phyloP scores from a whole-genome alignment of 2,329 filamentous ascomycete genomes.

The Lasiodiplodia theobromae region DNA sequence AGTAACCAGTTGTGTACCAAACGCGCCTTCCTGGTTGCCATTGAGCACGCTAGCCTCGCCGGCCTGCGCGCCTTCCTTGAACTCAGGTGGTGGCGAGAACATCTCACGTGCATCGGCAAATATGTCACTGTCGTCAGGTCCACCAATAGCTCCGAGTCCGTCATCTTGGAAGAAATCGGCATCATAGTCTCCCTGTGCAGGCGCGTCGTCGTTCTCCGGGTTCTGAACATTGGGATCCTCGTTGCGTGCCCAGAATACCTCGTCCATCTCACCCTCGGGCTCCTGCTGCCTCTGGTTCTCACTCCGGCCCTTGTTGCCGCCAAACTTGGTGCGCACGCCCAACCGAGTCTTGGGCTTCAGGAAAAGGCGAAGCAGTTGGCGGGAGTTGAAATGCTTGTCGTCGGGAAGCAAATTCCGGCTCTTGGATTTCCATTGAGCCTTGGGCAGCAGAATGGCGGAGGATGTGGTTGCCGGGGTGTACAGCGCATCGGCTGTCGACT shows the following conservation, averaged over 20 bases:
- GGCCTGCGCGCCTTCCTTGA: slow-evolving; percentile 25
- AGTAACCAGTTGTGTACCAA: slow-evolving; percentile 68
- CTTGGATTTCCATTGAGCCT: slow-evolving; percentile 95
- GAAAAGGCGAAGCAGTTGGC: slow-evolving; percentile 86
- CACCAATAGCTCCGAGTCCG: slow-evolving; percentile 71
- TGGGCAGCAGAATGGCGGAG: slow-evolving; percentile 82
- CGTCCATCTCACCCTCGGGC: slow-evolving; percentile 82
- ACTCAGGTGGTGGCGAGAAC: slow-evolving; percentile 52
- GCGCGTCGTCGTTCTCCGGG: slow-evolving; percentile 55
- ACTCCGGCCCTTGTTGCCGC: slow-evolving; percentile 29
- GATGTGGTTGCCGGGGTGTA: slow-evolving; percentile 84
- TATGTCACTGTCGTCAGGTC: slow-evolving; percentile 71
- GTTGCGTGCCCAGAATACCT: slow-evolving; percentile 84
- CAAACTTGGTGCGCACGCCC: slow-evolving; percentile 64
- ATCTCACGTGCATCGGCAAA: slow-evolving; percentile 84
- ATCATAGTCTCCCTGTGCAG: slow-evolving; percentile 55
- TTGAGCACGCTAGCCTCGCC: slow-evolving; percentile 28
- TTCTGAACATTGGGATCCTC: slow-evolving; percentile 14
- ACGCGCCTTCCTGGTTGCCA: slow-evolving; percentile 60
- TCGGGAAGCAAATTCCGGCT: slow-evolving; percentile 92
- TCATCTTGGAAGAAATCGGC: slow-evolving; percentile 98
- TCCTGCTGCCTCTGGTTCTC: slow-evolving; percentile 50
- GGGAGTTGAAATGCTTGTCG: slow-evolving; percentile 97
- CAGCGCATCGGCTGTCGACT: slow-evolving; percentile 74
- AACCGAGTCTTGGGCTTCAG: slow-evolving; percentile 92